Conservation (phyloP, 495 filamentous ascomycete genomes). For the Darksidea phi region DNA sequence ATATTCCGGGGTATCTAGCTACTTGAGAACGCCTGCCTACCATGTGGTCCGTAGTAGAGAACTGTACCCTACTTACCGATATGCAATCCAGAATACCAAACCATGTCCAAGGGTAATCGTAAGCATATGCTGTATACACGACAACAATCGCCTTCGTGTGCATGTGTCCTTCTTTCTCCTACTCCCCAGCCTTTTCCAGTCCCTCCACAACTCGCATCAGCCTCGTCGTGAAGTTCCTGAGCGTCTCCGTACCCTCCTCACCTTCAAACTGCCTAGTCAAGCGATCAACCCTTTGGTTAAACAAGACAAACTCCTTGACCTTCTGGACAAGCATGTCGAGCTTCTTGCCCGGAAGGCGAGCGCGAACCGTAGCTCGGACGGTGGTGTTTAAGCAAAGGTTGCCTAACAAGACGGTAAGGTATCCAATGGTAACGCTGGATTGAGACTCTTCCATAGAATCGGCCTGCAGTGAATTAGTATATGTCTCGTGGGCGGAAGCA, state of each 20-base stretch:
- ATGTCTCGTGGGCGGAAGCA: not conserved
- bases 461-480: conserved; percentile 55
- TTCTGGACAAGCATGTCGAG: conserved; percentile 68
- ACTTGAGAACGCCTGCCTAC: no score
- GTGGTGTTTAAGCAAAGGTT: conserved; percentile 69
- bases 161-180: not conserved
- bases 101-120: no score
- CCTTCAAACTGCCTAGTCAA: conserved; percentile 43
- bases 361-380: conserved; percentile 48
- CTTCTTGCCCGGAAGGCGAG: conserved; percentile 56
- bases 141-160: conserved; percentile 4
- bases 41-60: no score
- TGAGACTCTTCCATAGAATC: conserved; percentile 81
- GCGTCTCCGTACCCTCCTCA: conserved; percentile 50
- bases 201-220: conserved; percentile 57
- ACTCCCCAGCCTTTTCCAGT: conserved; percentile 38
- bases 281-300: conserved; percentile 70
- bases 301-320: conserved; percentile 78
- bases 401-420: conserved; percentile 80
- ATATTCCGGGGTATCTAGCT: no score
- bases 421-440: conserved; percentile 85
- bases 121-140: not conserved
- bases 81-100: no score
- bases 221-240: conserved; percentile 57
- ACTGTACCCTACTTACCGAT: no score